Percentiles rank a stretch among this genome's conserved stretches.
These are phyloP conservation scores for Colletotrichum cuscutae DNA, from an alignment of 2,329 filamentous ascomycete genomes.

Conservation along the genomic window DNA sequence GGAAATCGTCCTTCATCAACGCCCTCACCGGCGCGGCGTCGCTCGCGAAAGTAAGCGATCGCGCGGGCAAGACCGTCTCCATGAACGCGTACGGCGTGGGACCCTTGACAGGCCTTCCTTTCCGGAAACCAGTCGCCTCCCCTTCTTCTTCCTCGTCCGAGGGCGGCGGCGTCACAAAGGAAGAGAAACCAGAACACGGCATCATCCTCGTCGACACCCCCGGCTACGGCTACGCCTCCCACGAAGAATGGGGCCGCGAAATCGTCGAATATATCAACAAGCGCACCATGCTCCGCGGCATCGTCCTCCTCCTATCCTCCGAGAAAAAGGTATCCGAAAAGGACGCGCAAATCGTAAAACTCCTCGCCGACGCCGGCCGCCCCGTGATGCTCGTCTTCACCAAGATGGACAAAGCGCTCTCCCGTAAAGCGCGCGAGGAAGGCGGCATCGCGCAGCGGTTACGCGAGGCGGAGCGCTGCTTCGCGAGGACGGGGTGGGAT, in stretches of 20 bases:
- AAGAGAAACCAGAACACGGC: conserved; percentile 55
- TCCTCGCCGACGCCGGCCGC: conserved; percentile 56
- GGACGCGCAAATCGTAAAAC: conserved; percentile 58
- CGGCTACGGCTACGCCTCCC: conserved; percentile 60
- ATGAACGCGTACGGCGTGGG: conserved; percentile 69
- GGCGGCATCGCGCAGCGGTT: conserved; percentile 36
- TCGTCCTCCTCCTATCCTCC: conserved; percentile 63
- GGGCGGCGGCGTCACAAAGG: conserved; percentile 34
- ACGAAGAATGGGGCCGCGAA: conserved; percentile 61
- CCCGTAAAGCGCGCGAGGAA: conserved; percentile 37
- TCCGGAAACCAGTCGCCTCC: conserved; percentile 39
- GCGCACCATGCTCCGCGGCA: conserved; percentile 59
- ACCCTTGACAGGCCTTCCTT: conserved; percentile 40
- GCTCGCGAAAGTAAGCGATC: conserved; percentile 60
- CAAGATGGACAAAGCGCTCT: conserved; percentile 63
- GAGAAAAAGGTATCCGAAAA: conserved; percentile 61
- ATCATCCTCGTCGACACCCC: conserved; percentile 63
- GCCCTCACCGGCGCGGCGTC: conserved; percentile 69
- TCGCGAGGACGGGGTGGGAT: conserved; percentile 22
- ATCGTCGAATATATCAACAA: conserved; percentile 61
- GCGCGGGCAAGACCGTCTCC: conserved; percentile 63
- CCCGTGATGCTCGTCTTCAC: conserved; percentile 64
- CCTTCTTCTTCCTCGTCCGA: background rate
- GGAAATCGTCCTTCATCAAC: conserved; percentile 91
- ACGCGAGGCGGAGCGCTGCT: conserved; percentile 24